Base-by-base conservation (phyloP, 305 asterid species). In the Fraxinus ornus region DNA sequence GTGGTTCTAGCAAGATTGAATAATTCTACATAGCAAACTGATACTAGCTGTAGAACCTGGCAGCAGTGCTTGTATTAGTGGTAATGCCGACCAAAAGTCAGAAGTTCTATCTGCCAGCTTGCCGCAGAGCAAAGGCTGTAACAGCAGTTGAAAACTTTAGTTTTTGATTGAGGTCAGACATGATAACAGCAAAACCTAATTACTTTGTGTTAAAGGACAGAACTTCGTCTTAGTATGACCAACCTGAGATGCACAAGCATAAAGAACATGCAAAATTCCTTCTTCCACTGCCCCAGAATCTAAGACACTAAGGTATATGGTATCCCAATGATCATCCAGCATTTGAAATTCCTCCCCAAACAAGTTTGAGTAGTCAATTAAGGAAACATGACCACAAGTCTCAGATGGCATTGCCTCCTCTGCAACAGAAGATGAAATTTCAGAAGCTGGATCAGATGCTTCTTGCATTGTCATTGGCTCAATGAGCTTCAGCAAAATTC, bases 171-270 rank as follows among this genome's bases (percentile, higher is more conserved):
- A 83, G 73, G 71, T 28, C 81, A 78, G 75, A 73, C 33, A 76
- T 22, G 28, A 57, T 60, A 75, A 81, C 62, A 5, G 76, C 21
- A 77, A 24, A 71, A 39, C 68, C 78, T 33, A 74, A 36, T 60
- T 80, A 82, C 32, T 37, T 8, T 66, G 68, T 7, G 62, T 81
- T 17, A 19, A 71, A 30, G 72, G 79, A 17, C 66, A 80, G 70
- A 71, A 73, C 39, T 13, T 52, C 36, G 9, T 79, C 66, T 68
- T 76, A 70, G 80, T 84, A 83, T 75, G 83, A 88, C 94, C 78
- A 82, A 96, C 99, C 99, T 92, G 98, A 84, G 98, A 92, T 71
- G 97, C 93, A 90, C 92, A 94, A 84, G 97, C 99, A 87, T 91
- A 96, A 77, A 96, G 94, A 84, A 96, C 89, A 89, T 96, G 99